Evolutionary conservation across 2,329 filamentous ascomycete species (phyloP), one percentile per base, ranked within the genome.

Genomic region (Thelonectria blattea): DNA sequence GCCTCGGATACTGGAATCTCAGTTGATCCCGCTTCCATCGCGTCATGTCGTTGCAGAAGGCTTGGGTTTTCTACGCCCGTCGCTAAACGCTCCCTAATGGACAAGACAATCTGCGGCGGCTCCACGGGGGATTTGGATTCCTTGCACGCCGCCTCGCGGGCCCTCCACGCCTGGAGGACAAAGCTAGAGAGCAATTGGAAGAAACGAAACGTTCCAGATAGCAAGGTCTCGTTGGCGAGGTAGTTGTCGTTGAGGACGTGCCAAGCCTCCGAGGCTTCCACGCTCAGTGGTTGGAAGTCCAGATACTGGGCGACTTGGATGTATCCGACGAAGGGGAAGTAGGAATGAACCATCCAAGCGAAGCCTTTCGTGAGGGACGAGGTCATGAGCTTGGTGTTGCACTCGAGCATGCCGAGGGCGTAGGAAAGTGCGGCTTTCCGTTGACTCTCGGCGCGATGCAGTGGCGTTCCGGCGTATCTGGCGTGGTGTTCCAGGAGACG

Each of bases 401-500:
- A 75, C 37, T 78, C 71, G 0, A 81, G 68, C 69, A 77, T 74
- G 1, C 51, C 18, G 0, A 79, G 50, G 0, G 78, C 76, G 32
- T 73, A 39, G 0, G 58, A 61, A 1, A 78, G 59, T 1, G 74
- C 74, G 0, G 61, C 53, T 43, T 78, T 70, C 9, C 71, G 71
- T 17, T 71, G 61, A 1, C 55, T 52, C 0, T 76, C 74, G 0
- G 72, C 73, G 20, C 72, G 70, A 0, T 64, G 58, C 4, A 46
- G 48, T 0, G 67, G 49, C 0, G 69, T 57, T 2, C 61, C 65
- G 0, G 70, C 61, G 27, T 69, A 66, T 46, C 30, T 72, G 0
- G 76, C 74, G 57, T 82, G 80, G 58, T 82, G 73, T 52, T 85
- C 80, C 55, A 86, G 60, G 0, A 89, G 77, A 1, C 76, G 79